phyloP scores from a whole-genome alignment of 1,284 basidiomycete species.

The Ganoderma resinaceum region DNA sequence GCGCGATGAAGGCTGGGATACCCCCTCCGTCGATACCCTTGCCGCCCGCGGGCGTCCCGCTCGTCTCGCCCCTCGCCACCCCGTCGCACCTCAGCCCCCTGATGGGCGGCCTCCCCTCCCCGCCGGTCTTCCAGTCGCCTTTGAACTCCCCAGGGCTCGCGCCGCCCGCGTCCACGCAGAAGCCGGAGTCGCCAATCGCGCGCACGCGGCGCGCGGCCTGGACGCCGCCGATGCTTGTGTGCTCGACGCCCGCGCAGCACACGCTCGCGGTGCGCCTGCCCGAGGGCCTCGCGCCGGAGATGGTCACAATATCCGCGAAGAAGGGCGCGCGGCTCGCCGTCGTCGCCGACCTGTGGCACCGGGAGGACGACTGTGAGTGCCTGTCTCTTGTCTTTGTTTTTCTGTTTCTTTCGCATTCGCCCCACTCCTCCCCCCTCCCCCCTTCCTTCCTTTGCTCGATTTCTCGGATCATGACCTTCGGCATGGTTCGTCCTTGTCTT shows the following conservation, averaged over 20 bases:
- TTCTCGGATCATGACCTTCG: slow-evolving; percentile 2
- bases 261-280: slow-evolving; percentile 32
- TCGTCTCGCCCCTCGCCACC: neutral
- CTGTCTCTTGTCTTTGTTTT: neutral
- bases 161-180: slow-evolving; percentile 14
- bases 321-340: slow-evolving; percentile 37
- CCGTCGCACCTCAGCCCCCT: slow-evolving; percentile 10
- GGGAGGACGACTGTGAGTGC: slow-evolving; percentile 38
- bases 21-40: slow-evolving; percentile 11
- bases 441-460: neutral
- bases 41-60: slow-evolving; percentile 7
- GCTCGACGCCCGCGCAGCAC: slow-evolving; percentile 40
- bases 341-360: slow-evolving; percentile 40
- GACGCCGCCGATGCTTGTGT: slow-evolving; percentile 29
- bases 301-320: slow-evolving; percentile 41
- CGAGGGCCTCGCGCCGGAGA: slow-evolving; percentile 38
- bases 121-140: neutral
- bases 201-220: slow-evolving; percentile 26
- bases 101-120: slow-evolving; percentile 3
- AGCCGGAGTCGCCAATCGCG: slow-evolving; percentile 31
- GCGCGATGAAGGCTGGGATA: slow-evolving; percentile 13
- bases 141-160: slow-evolving; percentile 15
- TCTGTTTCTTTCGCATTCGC: neutral
- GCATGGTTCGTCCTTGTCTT: neutral
- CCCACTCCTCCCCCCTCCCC: neutral